Percentiles rank a stretch among this genome's conserved stretches.
These are phyloP conservation scores for Asterochloris sp. DNA, from an alignment of 139 green algal genomes.

Conservation along the genomic window DNA sequence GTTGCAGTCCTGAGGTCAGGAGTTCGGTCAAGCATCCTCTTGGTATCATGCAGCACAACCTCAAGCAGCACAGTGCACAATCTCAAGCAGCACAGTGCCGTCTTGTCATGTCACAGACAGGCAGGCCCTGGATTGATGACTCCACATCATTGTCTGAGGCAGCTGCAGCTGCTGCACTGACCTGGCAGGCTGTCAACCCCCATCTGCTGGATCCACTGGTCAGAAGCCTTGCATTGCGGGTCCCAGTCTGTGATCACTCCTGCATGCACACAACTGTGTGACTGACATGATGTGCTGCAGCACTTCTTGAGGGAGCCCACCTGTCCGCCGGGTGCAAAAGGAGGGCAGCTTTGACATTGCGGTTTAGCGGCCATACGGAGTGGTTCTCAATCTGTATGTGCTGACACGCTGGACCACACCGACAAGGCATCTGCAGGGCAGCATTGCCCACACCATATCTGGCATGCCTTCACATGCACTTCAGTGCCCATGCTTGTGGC, in stretches of 20 bases:
- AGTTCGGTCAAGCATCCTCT: neutral
- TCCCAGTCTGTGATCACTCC: slow-evolving; percentile 67
- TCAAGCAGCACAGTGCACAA: neutral
- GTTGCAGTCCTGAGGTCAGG: neutral
- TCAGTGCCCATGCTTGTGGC: too few relatives aligned
- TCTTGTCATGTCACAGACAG: neutral
- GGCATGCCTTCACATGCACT: too few relatives aligned
- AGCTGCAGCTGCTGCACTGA: neutral
- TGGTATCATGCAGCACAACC: neutral
- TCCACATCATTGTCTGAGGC: neutral
- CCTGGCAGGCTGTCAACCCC: slow-evolving; percentile 43
- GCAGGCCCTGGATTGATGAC: neutral
- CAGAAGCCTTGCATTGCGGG: slow-evolving; percentile 38
- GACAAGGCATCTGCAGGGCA: neutral
- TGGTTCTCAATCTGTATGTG: neutral
- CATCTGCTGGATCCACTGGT: slow-evolving; percentile 60
- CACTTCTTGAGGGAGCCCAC: neutral
- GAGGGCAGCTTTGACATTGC: neutral
- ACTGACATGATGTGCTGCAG: slow-evolving; percentile 31
- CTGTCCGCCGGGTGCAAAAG: neutral
- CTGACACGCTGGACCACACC: neutral
- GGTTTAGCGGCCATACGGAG: neutral
- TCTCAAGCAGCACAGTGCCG: neutral
- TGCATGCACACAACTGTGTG: slow-evolving; percentile 40
- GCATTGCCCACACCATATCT: neutral